Percentiles rank a stretch among this genome's conserved stretches.
phyloP scores from a whole-genome alignment of 768 basidiomycete genomes.

The Boletus rufocinnamomeus region DNA sequence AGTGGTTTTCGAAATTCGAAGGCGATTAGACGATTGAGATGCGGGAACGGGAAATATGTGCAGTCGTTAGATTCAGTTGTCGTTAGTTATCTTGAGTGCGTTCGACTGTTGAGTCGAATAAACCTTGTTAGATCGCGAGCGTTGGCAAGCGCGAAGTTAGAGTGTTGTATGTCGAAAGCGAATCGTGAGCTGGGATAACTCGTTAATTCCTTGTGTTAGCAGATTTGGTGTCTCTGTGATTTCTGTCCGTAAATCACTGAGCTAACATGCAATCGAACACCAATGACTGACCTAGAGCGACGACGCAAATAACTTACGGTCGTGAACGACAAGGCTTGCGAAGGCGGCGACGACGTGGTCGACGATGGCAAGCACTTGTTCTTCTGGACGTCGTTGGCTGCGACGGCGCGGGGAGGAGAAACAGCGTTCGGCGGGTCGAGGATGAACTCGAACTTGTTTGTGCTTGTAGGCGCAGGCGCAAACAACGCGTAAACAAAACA shows the following conservation, averaged over 20 bases:
- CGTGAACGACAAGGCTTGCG: slow-evolving; percentile 21
- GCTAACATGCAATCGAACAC: neutral
- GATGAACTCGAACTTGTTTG: slow-evolving; percentile 39
- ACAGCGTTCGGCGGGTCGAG: slow-evolving; percentile 3
- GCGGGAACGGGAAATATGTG: slow-evolving; percentile 1
- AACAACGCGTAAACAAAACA: slow-evolving; percentile 37
- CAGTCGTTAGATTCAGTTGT: slow-evolving; percentile 29
- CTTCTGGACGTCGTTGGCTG: slow-evolving; percentile 17
- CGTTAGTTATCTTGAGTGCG: slow-evolving; percentile 24
- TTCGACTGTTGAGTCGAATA: slow-evolving; percentile 18
- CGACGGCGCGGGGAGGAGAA: slow-evolving; percentile 23
- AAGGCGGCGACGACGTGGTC: slow-evolving; percentile 19
- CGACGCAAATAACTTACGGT: slow-evolving; percentile 31
- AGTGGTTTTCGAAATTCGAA: slow-evolving; percentile 14
- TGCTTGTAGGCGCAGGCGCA: slow-evolving; percentile 26
- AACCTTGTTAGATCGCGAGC: slow-evolving; percentile 20
- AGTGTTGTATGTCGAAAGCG: slow-evolving; percentile 17
- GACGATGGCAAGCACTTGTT: slow-evolving; percentile 25
- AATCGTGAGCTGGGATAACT: slow-evolving; percentile 28
- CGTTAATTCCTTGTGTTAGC: slow-evolving; percentile 28
- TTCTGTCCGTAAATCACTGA: neutral
- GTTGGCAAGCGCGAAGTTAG: slow-evolving; percentile 17
- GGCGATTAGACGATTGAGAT: slow-evolving; percentile 13
- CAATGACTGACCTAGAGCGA: slow-evolving; percentile 24
- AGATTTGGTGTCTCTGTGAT: slow-evolving; percentile 14